Conservation (phyloP, 2,329 filamentous ascomycete species). For the Aspergillus jensenii region DNA sequence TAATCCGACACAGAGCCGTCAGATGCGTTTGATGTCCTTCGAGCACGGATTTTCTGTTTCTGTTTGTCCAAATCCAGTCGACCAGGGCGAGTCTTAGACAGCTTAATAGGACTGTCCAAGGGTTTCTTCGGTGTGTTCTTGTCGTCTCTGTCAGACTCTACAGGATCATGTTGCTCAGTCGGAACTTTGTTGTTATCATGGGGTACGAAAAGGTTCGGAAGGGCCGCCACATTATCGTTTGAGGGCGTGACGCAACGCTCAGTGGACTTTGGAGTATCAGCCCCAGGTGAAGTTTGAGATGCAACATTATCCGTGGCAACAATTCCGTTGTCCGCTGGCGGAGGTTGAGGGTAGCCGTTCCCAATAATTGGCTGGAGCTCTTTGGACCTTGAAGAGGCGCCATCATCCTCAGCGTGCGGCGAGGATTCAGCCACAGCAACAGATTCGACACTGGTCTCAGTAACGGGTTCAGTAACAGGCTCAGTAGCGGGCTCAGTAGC, state of each 20-base stretch:
- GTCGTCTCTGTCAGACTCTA: constrained; percentile 4
- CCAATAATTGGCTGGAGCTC: background rate
- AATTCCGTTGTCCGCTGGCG: background rate
- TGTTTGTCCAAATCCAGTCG: constrained; percentile 23
- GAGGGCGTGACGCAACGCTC: constrained; percentile 2
- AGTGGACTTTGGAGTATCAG: background rate
- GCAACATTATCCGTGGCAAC: background rate
- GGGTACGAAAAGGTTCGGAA: constrained; percentile 7
- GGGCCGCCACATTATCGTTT: background rate
- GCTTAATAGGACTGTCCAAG: constrained; percentile 35
- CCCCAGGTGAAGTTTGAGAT: background rate
- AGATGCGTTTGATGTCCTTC: constrained; percentile 31
- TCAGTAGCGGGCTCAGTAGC: no score
- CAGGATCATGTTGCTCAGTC: background rate
- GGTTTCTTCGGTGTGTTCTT: constrained; percentile 21
- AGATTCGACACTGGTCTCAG: no score
- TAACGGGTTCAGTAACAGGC: no score
- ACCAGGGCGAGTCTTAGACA: constrained; percentile 25
- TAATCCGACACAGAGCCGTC: constrained; percentile 32
- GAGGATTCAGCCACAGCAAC: background rate
- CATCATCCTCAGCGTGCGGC: background rate
- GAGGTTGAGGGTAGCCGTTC: background rate
- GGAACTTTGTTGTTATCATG: background rate
- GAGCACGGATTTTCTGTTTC: constrained; percentile 16
- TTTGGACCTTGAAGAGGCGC: background rate